Evolutionary conservation across 305 asterid species (phyloP), one percentile per base, ranked within the genome.

Genomic region (Rubia peregrina): DNA sequence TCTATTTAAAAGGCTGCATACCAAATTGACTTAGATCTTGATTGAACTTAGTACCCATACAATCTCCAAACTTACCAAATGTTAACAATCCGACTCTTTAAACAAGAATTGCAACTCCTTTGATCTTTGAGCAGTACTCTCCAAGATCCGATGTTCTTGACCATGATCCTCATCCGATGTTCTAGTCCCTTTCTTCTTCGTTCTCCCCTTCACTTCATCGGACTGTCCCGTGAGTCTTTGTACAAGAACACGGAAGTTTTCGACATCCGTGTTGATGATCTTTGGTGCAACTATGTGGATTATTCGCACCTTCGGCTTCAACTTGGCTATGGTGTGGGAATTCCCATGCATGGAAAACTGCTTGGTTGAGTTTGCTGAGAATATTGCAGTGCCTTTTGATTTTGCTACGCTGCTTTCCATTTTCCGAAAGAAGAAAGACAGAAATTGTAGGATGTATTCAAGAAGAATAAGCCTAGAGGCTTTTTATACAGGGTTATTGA

Each of bases 161-260:
- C 56, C 56, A 9, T n/a, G n/a, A n/a, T n/a, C n/a, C n/a, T n/a
- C n/a, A n/a, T n/a, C n/a, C n/a, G n/a, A n/a, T n/a, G n/a, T n/a
- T 59, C 30, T 30, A 0, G 65, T 10, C 9, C 74, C 66, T 10
- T 10, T 69, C 69, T 77, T 80, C 59, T 33, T 74, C 13, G 7
- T 42, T 10, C 59, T 72, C 12, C 33, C 73, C 42, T 69, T 69
- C 0, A 0, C 71, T 40, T 67, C 63, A 38, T 71, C 82, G 10
- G 83, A 81, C 81, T 86, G 89, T 42, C 97, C 96, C 0, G 97
- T 89, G 55, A 91, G 89, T 71, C 82, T 86, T 70, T 91, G 97
- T 4, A 91, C 97, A 43, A 91, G 90, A 74, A 79, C 83, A 19
- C 87, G 79, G 78, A 91, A 91, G 51, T 89, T 81, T 61, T 83